Conservation (phyloP, 192 early-diverging fungal species). For the Gryganskiella cystojenkinii region DNA sequence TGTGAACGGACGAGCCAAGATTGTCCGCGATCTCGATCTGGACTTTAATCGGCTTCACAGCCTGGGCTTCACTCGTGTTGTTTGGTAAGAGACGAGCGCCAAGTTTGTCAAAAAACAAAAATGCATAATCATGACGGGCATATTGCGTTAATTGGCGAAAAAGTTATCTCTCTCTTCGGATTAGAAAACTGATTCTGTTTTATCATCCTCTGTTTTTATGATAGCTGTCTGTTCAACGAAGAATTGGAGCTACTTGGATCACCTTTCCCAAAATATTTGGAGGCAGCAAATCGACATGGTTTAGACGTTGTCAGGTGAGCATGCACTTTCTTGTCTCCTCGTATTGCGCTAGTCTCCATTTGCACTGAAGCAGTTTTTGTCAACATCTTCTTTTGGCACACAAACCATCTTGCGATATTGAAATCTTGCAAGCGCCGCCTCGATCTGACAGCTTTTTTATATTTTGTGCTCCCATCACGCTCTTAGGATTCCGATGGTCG, state of each 20-base stretch:
- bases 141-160: too few species aligned
- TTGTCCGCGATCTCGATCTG: slow-evolving; percentile 75
- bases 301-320: slow-evolving; percentile 66
- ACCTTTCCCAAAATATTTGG: slow-evolving; percentile 67
- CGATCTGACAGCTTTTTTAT: too few species aligned
- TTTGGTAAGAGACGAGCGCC: slow-evolving; percentile 62
- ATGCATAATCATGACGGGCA: not conserved
- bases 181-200: slow-evolving; percentile 5
- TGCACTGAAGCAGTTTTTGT: not conserved
- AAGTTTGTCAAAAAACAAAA: not conserved
- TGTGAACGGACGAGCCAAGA: slow-evolving; percentile 73
- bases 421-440: too few species aligned
- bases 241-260: slow-evolving; percentile 77
- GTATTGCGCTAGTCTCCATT: not conserved
- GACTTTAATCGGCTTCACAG: slow-evolving; percentile 73
- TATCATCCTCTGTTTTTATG: slow-evolving; percentile 11
- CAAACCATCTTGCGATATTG: too few species aligned
- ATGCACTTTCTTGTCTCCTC: not conserved
- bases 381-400: not conserved
- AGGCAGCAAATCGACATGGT: slow-evolving; percentile 59
- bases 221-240: slow-evolving; percentile 71
- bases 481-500: slow-evolving; percentile 72
- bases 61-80: slow-evolving; percentile 67
- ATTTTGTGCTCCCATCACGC: not conserved
- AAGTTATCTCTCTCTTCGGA: not conserved